These are phyloP conservation scores for Vigna trinervia DNA, from an alignment of 306 rosid species.

Conservation along the genomic window DNA sequence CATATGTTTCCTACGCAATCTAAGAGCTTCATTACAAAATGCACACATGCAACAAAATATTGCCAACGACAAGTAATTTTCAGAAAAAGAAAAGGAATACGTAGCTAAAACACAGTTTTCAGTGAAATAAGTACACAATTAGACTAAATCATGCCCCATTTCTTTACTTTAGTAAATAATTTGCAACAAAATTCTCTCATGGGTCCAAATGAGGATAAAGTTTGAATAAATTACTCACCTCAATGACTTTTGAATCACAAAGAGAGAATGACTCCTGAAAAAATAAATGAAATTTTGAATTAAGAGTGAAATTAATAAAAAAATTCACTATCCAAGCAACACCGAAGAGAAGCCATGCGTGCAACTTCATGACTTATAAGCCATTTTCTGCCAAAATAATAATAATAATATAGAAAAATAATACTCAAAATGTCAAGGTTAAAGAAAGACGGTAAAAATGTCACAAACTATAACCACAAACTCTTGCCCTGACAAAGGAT, in stretches of 20 bases:
- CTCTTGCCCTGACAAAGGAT: not conserved
- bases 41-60: not conserved
- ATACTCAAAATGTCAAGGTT: not conserved
- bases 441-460: not conserved
- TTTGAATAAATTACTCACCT: slow-evolving; percentile 60
- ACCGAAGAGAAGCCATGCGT: not conserved
- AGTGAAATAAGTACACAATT: not conserved
- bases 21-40: slow-evolving; percentile 27
- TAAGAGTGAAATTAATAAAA: slow-evolving; percentile 1
- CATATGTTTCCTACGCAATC: slow-evolving; percentile 16
- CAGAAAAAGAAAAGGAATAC: slow-evolving; percentile 22
- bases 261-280: slow-evolving; percentile 88
- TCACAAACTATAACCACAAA: not conserved
- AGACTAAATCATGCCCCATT: not conserved
- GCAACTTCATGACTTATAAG: slow-evolving; percentile 26
- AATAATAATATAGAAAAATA: not conserved
- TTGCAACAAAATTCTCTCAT: slow-evolving; percentile 21
- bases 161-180: slow-evolving; percentile 25
- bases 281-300: slow-evolving; percentile 34
- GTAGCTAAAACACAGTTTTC: not conserved
- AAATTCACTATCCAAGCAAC: not conserved
- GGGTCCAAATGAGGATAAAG: slow-evolving; percentile 13
- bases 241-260: slow-evolving; percentile 78
- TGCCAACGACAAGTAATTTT: not conserved
- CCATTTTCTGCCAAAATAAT: slow-evolving; percentile 12